Percentiles rank a stretch among this genome's conserved stretches.
phyloP scores from a whole-genome alignment of 2,329 filamentous ascomycete species.

The Chrysoporthe cubensis region DNA sequence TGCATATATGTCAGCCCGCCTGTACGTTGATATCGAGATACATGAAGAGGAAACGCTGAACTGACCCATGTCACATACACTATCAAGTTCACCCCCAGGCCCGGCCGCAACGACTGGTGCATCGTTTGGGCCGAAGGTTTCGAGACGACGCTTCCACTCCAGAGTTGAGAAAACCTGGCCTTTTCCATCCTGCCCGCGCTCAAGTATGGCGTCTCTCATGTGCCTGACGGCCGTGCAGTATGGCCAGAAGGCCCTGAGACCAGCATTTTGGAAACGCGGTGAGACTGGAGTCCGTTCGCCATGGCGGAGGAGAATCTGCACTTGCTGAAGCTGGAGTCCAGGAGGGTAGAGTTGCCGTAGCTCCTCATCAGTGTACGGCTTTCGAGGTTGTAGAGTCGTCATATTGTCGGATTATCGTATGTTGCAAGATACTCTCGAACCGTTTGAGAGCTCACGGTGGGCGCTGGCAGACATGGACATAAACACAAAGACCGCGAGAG shows the following conservation, averaged over 20 bases:
- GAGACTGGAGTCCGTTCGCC: conserved; percentile 84
- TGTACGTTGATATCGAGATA: not conserved
- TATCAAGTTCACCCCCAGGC: conserved; percentile 71
- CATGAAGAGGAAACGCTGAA: too few relatives aligned
- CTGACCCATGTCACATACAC: conserved; percentile 71
- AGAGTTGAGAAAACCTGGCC: conserved; percentile 48
- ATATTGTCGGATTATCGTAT: conserved; percentile 51
- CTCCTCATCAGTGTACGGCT: conserved; percentile 80
- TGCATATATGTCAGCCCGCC: not conserved
- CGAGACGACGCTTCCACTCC: conserved; percentile 73
- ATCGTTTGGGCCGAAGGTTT: conserved; percentile 76
- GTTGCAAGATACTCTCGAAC: not conserved
- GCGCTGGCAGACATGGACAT: not conserved
- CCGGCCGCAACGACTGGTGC: conserved; percentile 72
- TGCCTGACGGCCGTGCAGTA: conserved; percentile 82
- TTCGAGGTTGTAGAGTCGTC: conserved; percentile 76
- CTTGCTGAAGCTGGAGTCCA: conserved; percentile 79
- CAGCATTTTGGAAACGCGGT: conserved; percentile 82
- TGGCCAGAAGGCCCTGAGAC: conserved; percentile 76
- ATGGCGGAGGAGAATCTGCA: conserved; percentile 84
- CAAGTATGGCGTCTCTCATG: conserved; percentile 60
- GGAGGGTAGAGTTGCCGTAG: conserved; percentile 80
- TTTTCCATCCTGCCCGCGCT: conserved; percentile 41
- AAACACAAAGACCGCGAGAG: not conserved
- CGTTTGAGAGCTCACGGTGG: not conserved